phyloP scores from a whole-genome alignment of 2,329 filamentous ascomycete species.

The Fusarium sp. region DNA sequence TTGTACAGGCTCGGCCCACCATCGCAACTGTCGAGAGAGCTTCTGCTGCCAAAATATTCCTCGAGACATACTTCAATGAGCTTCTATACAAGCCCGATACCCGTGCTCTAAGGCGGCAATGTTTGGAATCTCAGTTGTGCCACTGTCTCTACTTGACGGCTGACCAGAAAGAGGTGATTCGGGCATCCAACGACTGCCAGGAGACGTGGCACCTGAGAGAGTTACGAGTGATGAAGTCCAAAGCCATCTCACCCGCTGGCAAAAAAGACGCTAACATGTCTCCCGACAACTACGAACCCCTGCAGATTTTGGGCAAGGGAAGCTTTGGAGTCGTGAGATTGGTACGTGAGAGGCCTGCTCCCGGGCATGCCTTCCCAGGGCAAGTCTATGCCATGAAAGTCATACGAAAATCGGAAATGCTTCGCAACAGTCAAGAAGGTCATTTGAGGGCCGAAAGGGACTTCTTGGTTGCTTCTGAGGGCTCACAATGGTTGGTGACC shows the following conservation, averaged over 20 bases:
- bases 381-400: slow-evolving; percentile 96
- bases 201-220: slow-evolving; percentile 83
- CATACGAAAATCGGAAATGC: slow-evolving; percentile 93
- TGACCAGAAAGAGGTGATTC: slow-evolving; percentile 64
- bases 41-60: slow-evolving; percentile 83
- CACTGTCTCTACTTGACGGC: slow-evolving; percentile 61
- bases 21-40: slow-evolving; percentile 77
- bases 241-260: slow-evolving; percentile 50
- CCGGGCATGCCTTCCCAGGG: slow-evolving; percentile 41
- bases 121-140: slow-evolving; percentile 64
- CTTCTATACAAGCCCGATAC: slow-evolving; percentile 62
- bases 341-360: slow-evolving; percentile 72
- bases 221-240: slow-evolving; percentile 74
- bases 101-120: slow-evolving; percentile 46
- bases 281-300: slow-evolving; percentile 71
- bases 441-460: slow-evolving; percentile 92
- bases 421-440: slow-evolving; percentile 89
- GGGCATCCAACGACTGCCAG: slow-evolving; percentile 69
- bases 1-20: slow-evolving; percentile 45
- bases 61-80: slow-evolving; percentile 87
- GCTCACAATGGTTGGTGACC: slow-evolving; percentile 75
- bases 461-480: slow-evolving; percentile 88
- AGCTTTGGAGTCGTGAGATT: slow-evolving; percentile 94
- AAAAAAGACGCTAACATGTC: slow-evolving; percentile 18
- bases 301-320: slow-evolving; percentile 89